Evolutionary conservation across 225 moss, liverwort and hornwort species (phyloP).

Genomic region (Lunularia cruciata): DNA sequence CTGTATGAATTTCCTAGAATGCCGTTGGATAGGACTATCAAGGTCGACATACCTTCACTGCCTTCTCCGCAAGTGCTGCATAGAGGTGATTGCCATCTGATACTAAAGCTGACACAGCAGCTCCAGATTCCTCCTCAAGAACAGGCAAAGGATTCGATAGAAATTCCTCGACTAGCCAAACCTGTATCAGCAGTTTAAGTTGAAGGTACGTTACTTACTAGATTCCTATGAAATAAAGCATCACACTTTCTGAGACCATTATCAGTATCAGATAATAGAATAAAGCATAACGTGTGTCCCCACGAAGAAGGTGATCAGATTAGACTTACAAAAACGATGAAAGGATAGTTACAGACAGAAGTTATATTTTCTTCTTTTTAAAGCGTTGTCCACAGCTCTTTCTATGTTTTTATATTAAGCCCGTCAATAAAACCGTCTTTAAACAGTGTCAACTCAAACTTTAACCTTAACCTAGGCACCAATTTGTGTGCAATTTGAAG

Average conservation of each 20-base stretch:
- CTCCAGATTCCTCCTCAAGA: conserved; percentile 34
- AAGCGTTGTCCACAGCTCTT: no score
- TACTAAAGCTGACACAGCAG: conserved; percentile 36
- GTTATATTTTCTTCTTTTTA: neutral
- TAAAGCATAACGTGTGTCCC: neutral
- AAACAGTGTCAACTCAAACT: neutral
- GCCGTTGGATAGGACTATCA: no score
- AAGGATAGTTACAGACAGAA: neutral
- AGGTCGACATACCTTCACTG: conserved; percentile 38
- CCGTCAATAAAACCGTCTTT: no score
- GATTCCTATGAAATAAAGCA: neutral
- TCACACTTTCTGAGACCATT: neutral
- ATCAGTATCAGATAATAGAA: neutral
- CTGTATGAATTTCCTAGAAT: no score
- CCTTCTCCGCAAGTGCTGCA: conserved; percentile 34
- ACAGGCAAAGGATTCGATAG: conserved; percentile 32
- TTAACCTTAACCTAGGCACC: neutral
- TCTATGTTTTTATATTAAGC: no score
- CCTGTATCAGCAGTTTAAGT: conserved; percentile 16
- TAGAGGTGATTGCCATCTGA: conserved; percentile 42
- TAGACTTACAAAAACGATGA: neutral
- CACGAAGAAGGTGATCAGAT: neutral
- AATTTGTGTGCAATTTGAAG: neutral
- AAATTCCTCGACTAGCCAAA: conserved; percentile 40
- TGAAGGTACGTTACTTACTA: neutral